Conservation (phyloP, 2,329 filamentous ascomycete genomes). For the Cordyceps cateniannulata region DNA sequence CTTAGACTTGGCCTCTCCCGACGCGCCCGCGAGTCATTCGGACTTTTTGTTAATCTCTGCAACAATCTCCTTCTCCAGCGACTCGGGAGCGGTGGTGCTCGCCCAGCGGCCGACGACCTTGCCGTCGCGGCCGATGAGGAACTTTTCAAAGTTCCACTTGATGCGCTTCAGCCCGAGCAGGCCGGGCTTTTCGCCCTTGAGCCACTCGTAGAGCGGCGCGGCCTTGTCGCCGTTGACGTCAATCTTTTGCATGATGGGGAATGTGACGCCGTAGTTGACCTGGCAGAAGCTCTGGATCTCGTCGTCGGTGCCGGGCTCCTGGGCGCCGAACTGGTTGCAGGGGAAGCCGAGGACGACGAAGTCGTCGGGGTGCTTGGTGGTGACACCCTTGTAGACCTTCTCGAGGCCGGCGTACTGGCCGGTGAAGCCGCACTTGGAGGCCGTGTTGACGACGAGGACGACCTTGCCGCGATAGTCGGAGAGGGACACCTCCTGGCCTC, state of each 20-base stretch:
- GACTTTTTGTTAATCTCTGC: conserved; percentile 59
- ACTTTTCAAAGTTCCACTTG: conserved; percentile 99
- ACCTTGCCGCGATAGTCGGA: conserved; percentile 80
- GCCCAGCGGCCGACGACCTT: conserved; percentile 82
- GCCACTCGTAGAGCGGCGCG: conserved; percentile 72
- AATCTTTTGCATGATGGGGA: conserved; percentile 86
- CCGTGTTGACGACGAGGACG: conserved; percentile 93
- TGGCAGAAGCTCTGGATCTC: conserved; percentile 82
- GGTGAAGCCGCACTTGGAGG: conserved; percentile 98
- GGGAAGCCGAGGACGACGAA: conserved; percentile 92
- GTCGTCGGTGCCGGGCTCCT: conserved; percentile 80
- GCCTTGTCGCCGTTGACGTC: conserved; percentile 87
- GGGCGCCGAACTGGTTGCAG: conserved; percentile 92
- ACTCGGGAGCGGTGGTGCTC: conserved; percentile 79
- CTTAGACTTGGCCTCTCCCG: not conserved
- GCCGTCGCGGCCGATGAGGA: conserved; percentile 79
- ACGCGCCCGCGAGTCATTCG: not conserved
- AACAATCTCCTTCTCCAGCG: conserved; percentile 67
- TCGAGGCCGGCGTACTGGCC: conserved; percentile 90
- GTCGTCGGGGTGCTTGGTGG: conserved; percentile 61
- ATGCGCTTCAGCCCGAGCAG: conserved; percentile 81
- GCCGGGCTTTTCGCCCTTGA: conserved; percentile 69
- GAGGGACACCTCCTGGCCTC: conserved; percentile 66
- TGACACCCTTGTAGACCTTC: conserved; percentile 76
- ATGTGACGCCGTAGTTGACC: conserved; percentile 84